Evolutionary conservation across 2,329 filamentous ascomycete species (phyloP).

Genomic region (Tolypocladium amazonense): DNA sequence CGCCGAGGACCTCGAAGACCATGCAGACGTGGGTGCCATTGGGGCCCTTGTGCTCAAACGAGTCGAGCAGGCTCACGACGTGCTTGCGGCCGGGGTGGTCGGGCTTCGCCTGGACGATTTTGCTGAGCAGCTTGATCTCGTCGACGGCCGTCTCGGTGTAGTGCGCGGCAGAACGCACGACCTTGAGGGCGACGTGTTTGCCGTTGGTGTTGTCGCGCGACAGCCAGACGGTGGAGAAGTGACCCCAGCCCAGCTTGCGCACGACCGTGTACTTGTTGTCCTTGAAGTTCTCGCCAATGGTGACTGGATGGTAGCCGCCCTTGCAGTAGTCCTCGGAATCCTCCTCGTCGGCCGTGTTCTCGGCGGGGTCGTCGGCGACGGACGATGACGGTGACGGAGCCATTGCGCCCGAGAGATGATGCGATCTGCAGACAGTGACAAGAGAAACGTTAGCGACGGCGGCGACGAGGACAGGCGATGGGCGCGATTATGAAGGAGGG

Average conservation of each 20-base stretch:
- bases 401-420: slow-evolving; percentile 46
- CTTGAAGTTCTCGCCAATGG: slow-evolving; percentile 93
- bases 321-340: slow-evolving; percentile 99
- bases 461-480: slow-evolving; percentile 5
- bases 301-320: slow-evolving; percentile 93
- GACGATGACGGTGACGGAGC: slow-evolving; percentile 69
- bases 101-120: slow-evolving; percentile 91
- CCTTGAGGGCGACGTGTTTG: slow-evolving; percentile 95
- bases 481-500: background rate
- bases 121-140: slow-evolving; percentile 96
- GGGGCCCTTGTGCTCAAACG: slow-evolving; percentile 94
- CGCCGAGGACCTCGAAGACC: slow-evolving; percentile 96
- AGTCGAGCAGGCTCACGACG: slow-evolving; percentile 91
- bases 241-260: slow-evolving; percentile 94
- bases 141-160: slow-evolving; percentile 98
- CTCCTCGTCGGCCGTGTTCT: slow-evolving; percentile 95
- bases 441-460: slow-evolving; percentile 3
- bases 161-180: slow-evolving; percentile 93
- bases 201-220: slow-evolving; percentile 74
- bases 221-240: slow-evolving; percentile 94
- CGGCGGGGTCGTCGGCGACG: slow-evolving; percentile 64
- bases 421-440: slow-evolving; percentile 28
- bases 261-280: slow-evolving; percentile 94
- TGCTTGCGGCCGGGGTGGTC: slow-evolving; percentile 89
- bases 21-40: slow-evolving; percentile 97